A percentile compares a stretch with the other conserved stretches of the same genome.
phyloP scores from a whole-genome alignment of 306 rosid species.

The Acacia confusa region DNA sequence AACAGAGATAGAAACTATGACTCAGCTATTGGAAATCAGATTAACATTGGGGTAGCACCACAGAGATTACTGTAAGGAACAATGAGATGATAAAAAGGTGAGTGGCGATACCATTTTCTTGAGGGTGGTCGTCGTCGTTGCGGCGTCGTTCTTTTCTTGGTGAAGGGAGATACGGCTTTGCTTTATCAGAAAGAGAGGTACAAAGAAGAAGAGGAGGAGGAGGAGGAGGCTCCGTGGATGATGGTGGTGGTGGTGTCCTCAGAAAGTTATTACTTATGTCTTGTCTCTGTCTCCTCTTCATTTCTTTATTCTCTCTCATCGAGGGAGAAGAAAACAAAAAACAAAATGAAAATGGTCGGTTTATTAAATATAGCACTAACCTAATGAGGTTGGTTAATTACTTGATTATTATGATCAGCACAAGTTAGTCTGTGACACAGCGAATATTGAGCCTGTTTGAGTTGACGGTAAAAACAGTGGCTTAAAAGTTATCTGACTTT shows the following conservation, averaged over 20 bases:
- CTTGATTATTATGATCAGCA: neutral
- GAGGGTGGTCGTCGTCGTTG: neutral
- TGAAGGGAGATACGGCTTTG: slow-evolving; percentile 27
- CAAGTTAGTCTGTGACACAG: neutral
- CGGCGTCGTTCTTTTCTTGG: neutral
- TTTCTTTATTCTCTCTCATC: neutral
- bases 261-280: slow-evolving; percentile 27
- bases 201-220: neutral
- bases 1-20: neutral
- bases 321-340: neutral
- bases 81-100: neutral
- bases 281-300: neutral
- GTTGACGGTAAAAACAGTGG: too few relatives aligned
- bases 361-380: neutral
- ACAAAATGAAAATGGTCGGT: neutral
- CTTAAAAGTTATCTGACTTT: too few relatives aligned
- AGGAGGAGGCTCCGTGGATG: neutral
- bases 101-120: neutral
- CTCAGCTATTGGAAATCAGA: neutral
- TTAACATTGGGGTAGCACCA: slow-evolving; percentile 1
- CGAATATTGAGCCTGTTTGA: too few relatives aligned
- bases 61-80: neutral
- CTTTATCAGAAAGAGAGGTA: neutral
- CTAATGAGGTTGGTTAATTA: neutral
- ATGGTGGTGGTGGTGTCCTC: neutral